Percentiles rank a stretch among this genome's conserved stretches.
These are phyloP conservation scores for Aspergillus alliaceus DNA, from an alignment of 2,329 filamentous ascomycete genomes.

Conservation along the genomic window DNA sequence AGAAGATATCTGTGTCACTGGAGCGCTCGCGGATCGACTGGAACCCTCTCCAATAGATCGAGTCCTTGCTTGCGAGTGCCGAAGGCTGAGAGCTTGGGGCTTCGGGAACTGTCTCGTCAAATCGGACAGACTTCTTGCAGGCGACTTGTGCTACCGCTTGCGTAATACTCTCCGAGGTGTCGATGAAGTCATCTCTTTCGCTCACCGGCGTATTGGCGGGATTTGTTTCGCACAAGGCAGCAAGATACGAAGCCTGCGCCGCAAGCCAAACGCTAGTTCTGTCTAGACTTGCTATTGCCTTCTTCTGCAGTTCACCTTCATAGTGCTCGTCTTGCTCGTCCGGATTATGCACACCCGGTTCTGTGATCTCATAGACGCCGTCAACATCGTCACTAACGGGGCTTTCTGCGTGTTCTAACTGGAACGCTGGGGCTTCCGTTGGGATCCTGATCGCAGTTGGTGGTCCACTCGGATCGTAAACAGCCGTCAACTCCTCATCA, in stretches of 20 bases:
- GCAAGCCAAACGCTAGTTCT: slow-evolving; percentile 84
- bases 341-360: slow-evolving; percentile 58
- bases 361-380: slow-evolving; percentile 53
- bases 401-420: slow-evolving; percentile 24
- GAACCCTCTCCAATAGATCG: slow-evolving; percentile 87
- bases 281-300: slow-evolving; percentile 72
- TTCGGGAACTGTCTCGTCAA: slow-evolving; percentile 37
- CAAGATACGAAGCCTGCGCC: slow-evolving; percentile 76
- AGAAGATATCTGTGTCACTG: slow-evolving; percentile 71
- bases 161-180: slow-evolving; percentile 15
- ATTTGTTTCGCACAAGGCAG: slow-evolving; percentile 61
- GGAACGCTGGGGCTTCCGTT: slow-evolving; percentile 35
- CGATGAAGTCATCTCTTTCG: slow-evolving; percentile 17
- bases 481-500: slow-evolving; percentile 36
- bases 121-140: slow-evolving; percentile 32
- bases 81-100: slow-evolving; percentile 40
- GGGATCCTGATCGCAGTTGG: slow-evolving; percentile 50
- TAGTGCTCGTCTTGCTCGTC: slow-evolving; percentile 74
- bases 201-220: slow-evolving; percentile 45
- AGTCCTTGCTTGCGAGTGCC: slow-evolving; percentile 59
- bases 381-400: slow-evolving; percentile 27
- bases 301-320: slow-evolving; percentile 68
- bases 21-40: slow-evolving; percentile 69
- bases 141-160: slow-evolving; percentile 14
- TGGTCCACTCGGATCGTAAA: slow-evolving; percentile 31